Evolutionary conservation across 2,329 filamentous ascomycete genomes (phyloP).

Genomic region (Fusarium chaquense): DNA sequence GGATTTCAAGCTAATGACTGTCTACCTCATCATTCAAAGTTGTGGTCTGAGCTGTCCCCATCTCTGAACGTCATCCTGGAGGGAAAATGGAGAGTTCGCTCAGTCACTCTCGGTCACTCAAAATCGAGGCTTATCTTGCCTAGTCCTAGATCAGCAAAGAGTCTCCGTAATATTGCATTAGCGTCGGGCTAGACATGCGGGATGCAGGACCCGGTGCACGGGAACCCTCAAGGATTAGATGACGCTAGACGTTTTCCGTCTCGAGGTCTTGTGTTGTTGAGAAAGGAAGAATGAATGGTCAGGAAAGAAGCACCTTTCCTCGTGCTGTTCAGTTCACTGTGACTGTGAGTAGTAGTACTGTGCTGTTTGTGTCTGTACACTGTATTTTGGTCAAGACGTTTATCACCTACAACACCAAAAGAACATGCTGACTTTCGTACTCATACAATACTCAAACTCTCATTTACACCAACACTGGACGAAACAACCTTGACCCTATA

Average conservation of each 20-base stretch:
- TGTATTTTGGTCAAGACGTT: not conserved
- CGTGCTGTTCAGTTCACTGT: slow-evolving; percentile 4
- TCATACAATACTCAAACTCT: not conserved
- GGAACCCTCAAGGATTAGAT: slow-evolving; percentile 34
- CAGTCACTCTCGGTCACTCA: not conserved
- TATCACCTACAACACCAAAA: not conserved
- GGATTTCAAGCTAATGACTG: not conserved
- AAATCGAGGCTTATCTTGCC: slow-evolving; percentile 27
- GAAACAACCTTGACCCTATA: slow-evolving; percentile 6
- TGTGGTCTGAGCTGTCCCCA: slow-evolving; percentile 6
- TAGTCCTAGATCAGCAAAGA: not conserved
- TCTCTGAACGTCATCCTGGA: slow-evolving; percentile 33
- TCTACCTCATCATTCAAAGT: not conserved
- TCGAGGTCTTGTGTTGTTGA: not conserved
- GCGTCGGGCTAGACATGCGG: slow-evolving; percentile 33
- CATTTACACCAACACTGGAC: not conserved
- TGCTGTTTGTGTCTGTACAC: not conserved
- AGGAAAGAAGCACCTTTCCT: slow-evolving; percentile 33
- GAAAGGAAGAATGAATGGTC: not conserved
- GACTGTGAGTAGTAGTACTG: slow-evolving; percentile 5
- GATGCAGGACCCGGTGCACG: slow-evolving; percentile 46
- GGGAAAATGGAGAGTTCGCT: not conserved
- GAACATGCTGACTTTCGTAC: too few species aligned
- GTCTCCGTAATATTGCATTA: slow-evolving; percentile 22
- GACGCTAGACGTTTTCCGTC: slow-evolving; percentile 26